Conservation (phyloP, 805 yeast species). For the Helenozyma baotianmanensis region DNA sequence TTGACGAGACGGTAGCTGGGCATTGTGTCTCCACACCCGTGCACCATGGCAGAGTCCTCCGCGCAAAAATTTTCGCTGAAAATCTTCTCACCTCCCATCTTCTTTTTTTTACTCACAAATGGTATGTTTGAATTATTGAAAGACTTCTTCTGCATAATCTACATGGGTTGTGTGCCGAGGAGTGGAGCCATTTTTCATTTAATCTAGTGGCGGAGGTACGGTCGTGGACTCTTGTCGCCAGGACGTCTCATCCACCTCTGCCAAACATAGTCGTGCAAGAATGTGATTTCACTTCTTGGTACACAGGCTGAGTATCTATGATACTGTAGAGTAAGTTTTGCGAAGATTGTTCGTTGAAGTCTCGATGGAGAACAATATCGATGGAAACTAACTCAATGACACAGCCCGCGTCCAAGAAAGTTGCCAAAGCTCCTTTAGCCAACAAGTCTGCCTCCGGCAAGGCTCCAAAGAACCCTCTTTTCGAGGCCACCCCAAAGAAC, state of each 20-base stretch:
- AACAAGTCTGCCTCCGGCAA: conserved; percentile 27
- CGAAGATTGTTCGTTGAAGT: conserved; percentile 22
- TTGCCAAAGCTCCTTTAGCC: conserved; percentile 46
- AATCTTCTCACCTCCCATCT: conserved; percentile 1
- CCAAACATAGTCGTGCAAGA: conserved; percentile 15
- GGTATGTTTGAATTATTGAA: conserved; percentile 25
- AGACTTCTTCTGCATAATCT: conserved; percentile 22
- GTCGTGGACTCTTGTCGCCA: conserved; percentile 1
- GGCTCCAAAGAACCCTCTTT: conserved; percentile 28
- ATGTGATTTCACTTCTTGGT: conserved; percentile 35
- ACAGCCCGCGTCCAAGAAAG: conserved; percentile 52
- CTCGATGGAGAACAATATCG: conserved; percentile 4
- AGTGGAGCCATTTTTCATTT: conserved; percentile 22
- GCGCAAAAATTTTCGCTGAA: conserved; percentile 1
- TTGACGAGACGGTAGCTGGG: too few relatives aligned
- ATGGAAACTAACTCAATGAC: conserved; percentile 42
- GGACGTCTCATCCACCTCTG: not conserved
- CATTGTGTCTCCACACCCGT: conserved; percentile 1
- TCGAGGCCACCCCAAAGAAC: conserved; percentile 86
- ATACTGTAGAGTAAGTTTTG: conserved; percentile 37
- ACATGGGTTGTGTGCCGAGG: conserved; percentile 22
- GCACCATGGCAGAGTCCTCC: not conserved
- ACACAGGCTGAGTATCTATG: conserved; percentile 42
- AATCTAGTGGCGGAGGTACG: conserved; percentile 6
- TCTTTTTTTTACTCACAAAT: conserved; percentile 13